These are phyloP conservation scores for Fusarium pseudoanthophilum DNA, from an alignment of 2,329 filamentous ascomycete species.

Conservation along the genomic window DNA sequence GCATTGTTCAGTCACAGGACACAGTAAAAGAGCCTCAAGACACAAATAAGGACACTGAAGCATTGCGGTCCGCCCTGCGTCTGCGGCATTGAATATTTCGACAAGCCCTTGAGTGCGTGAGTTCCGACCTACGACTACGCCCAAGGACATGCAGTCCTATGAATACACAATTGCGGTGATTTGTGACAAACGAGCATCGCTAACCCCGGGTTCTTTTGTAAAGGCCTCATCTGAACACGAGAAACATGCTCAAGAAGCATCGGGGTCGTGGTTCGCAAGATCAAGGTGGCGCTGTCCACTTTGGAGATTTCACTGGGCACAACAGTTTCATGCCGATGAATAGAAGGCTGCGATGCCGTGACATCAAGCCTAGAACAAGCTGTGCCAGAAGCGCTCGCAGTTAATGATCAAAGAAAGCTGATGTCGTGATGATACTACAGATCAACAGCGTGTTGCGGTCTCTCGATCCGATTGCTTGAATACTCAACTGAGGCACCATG, in stretches of 20 bases:
- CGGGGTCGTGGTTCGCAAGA: constrained; percentile 11
- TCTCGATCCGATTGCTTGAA: not conserved
- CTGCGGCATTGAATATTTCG: not conserved
- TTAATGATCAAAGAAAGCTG: not conserved
- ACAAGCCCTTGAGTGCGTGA: constrained; percentile 1
- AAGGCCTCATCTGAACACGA: constrained; percentile 36
- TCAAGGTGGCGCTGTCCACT: constrained; percentile 12
- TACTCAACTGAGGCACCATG: not conserved
- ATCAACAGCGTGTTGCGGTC: not conserved
- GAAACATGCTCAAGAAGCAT: constrained; percentile 23
- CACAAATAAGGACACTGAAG: not conserved
- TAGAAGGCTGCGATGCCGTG: constrained; percentile 1
- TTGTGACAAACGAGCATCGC: constrained; percentile 16
- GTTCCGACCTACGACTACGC: not conserved
- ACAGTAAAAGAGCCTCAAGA: constrained; percentile 17
- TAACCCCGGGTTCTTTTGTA: not conserved
- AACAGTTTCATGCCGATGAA: not conserved
- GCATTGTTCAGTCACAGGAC: not conserved
- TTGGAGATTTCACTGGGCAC: constrained; percentile 19
- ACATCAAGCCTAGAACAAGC: not conserved
- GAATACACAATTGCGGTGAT: constrained; percentile 28
- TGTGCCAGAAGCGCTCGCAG: not conserved
- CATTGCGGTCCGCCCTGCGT: not conserved
- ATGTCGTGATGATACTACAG: not conserved
- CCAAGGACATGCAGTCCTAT: not conserved